Percentiles rank a stretch among this genome's conserved stretches.
phyloP scores from a whole-genome alignment of 192 early-diverging fungal genomes.

The Phycomyces nitens region DNA sequence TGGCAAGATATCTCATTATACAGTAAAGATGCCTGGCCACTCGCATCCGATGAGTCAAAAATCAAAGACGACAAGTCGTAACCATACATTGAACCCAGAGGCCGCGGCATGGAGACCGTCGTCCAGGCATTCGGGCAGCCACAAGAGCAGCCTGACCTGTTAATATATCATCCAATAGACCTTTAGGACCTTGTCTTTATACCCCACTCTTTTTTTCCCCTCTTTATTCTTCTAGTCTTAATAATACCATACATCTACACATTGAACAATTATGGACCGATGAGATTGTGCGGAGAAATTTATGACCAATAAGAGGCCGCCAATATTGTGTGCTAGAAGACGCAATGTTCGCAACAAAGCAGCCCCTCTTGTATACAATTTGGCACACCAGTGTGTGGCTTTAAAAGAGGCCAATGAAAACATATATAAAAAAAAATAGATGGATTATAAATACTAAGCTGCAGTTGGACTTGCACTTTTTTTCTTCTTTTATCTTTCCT shows the following conservation, averaged over 20 bases:
- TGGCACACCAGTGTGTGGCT: not conserved
- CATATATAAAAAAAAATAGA: too few species aligned
- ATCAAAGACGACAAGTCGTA: not conserved
- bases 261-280: not conserved
- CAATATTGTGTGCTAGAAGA: slow-evolving; percentile 33
- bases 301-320: slow-evolving; percentile 9
- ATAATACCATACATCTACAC: slow-evolving; percentile 7
- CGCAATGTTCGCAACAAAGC: slow-evolving; percentile 25
- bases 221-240: not conserved
- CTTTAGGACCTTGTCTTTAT: too few species aligned
- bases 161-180: too few species aligned
- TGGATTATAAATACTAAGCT: not conserved
- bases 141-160: not conserved
- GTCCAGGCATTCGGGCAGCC: too few species aligned
- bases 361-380: not conserved
- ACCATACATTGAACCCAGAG: not conserved
- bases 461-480: not conserved
- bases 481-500: not conserved
- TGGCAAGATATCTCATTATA: slow-evolving; percentile 13
- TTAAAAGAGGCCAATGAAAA: not conserved
- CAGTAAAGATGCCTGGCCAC: slow-evolving; percentile 1
- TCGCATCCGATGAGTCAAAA: not conserved
- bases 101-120: not conserved
- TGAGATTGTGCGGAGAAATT: slow-evolving; percentile 9
- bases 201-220: slow-evolving; percentile 4